These are phyloP conservation scores for Ustilago bromivora DNA, from an alignment of 1,284 basidiomycete species.

Conservation along the genomic window DNA sequence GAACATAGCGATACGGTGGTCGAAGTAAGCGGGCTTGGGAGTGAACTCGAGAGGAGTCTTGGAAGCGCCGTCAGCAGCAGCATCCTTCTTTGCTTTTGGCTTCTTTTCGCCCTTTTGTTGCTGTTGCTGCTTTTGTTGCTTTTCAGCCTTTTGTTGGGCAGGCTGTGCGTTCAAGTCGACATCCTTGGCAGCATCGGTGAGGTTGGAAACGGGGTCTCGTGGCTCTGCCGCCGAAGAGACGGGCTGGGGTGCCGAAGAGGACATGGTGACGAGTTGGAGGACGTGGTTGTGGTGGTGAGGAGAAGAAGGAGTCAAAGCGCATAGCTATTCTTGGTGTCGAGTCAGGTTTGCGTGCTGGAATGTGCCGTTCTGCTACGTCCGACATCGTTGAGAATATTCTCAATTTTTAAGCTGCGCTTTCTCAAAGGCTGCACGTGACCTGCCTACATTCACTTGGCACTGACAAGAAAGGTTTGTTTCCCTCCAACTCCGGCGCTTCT, in stretches of 20 bases:
- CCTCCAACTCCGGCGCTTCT: no score
- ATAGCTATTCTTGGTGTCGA: constrained; percentile 6
- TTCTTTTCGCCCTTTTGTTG: constrained; percentile 59
- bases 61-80: constrained; percentile 37
- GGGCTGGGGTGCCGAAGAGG: constrained; percentile 52
- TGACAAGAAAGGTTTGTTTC: no score
- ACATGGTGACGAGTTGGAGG: constrained; percentile 23
- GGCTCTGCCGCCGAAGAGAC: constrained; percentile 54
- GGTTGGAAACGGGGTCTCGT: constrained; percentile 45
- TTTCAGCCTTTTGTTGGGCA: constrained; percentile 22
- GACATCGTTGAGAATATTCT: background rate
- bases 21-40: constrained; percentile 88
- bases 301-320: constrained; percentile 14
- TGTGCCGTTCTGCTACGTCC: constrained; percentile 7
- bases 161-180: constrained; percentile 45
- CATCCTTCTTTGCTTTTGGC: constrained; percentile 53
- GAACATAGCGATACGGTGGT: constrained; percentile 89
- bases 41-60: constrained; percentile 73
- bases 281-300: background rate
- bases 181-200: constrained; percentile 51
- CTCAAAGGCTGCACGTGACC: constrained; percentile 29
- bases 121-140: constrained; percentile 37
- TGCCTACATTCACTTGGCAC: constrained; percentile 6
- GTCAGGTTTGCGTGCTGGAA: constrained; percentile 18
- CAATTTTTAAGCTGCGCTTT: background rate